These are phyloP conservation scores for Mesostigma viride DNA, from an alignment of 139 green algal species.

Conservation along the genomic window DNA sequence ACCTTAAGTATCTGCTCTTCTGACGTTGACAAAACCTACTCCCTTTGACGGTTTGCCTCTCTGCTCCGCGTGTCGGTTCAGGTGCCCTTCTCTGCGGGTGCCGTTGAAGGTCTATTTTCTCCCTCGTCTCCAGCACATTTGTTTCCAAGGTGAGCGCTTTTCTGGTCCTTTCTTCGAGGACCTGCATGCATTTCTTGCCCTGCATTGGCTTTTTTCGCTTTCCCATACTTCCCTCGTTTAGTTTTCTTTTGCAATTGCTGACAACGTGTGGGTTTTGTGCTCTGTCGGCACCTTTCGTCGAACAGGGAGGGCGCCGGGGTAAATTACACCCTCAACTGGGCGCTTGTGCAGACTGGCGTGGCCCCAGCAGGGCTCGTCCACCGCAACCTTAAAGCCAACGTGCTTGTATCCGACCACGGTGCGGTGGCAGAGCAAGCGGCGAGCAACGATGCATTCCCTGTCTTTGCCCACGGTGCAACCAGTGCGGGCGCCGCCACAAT, in stretches of 20 bases:
- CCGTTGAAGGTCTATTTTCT: too few species aligned
- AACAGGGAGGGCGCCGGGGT: conserved; percentile 19
- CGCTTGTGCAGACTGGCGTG: conserved; percentile 7
- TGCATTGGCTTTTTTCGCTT: neutral
- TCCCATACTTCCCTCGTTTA: neutral
- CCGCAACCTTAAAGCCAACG: conserved; percentile 8
- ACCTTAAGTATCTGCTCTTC: too few species aligned
- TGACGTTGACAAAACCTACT: too few species aligned
- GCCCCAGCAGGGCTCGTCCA: conserved; percentile 7
- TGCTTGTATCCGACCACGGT: neutral
- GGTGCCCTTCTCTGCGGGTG: too few species aligned
- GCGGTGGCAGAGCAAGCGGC: neutral
- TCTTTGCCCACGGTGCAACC: neutral
- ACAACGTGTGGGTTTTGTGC: too few species aligned
- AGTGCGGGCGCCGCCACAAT: too few species aligned
- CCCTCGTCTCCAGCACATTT: too few species aligned
- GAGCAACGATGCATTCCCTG: neutral
- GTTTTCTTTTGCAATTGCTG: too few species aligned
- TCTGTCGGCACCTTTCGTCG: neutral
- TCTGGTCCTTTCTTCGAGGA: too few species aligned
- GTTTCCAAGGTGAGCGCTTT: too few species aligned
- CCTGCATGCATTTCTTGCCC: neutral
- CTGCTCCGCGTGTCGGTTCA: too few species aligned
- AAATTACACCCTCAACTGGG: conserved; percentile 21
- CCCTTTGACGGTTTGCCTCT: too few species aligned